A percentile compares a stretch with the other conserved stretches of the same genome.
Evolutionary conservation across 257 asterid genomes (phyloP).

Genomic region (Solanum arcanum): DNA sequence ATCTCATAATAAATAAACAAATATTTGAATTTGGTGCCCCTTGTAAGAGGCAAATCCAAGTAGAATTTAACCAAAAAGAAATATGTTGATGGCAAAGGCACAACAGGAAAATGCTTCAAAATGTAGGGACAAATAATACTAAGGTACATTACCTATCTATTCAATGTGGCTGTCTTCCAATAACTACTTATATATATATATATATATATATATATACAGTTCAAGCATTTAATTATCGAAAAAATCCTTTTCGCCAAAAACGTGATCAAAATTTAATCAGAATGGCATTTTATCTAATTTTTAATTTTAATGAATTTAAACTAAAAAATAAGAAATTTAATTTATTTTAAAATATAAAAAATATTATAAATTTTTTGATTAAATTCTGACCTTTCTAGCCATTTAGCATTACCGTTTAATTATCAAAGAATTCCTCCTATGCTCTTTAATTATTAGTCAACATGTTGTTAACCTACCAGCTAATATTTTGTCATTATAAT

Average conservation of each 20-base stretch:
- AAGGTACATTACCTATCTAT: background rate
- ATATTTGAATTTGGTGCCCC: slow-evolving; percentile 13
- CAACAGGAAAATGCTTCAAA: slow-evolving; percentile 9
- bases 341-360: too few relatives aligned
- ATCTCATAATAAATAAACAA: background rate
- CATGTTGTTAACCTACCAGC: slow-evolving; percentile 25
- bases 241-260: too few relatives aligned
- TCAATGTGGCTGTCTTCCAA: slow-evolving; percentile 13
- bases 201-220: background rate
- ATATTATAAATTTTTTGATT: too few relatives aligned
- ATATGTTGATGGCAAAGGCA: background rate
- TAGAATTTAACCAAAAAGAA: slow-evolving; percentile 3
- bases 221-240: background rate
- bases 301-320: too few relatives aligned
- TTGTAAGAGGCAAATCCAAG: slow-evolving; percentile 30
- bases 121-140: slow-evolving; percentile 21
- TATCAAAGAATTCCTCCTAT: background rate
- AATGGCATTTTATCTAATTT: too few relatives aligned
- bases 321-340: too few relatives aligned
- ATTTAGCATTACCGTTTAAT: background rate
- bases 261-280: rapidly evolving
- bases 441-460: background rate
- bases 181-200: background rate
- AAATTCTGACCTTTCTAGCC: too few relatives aligned
- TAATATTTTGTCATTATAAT: slow-evolving; percentile 1